Base-by-base conservation (phyloP, 208 protist species). In the Wallacemonas sp. region DNA sequence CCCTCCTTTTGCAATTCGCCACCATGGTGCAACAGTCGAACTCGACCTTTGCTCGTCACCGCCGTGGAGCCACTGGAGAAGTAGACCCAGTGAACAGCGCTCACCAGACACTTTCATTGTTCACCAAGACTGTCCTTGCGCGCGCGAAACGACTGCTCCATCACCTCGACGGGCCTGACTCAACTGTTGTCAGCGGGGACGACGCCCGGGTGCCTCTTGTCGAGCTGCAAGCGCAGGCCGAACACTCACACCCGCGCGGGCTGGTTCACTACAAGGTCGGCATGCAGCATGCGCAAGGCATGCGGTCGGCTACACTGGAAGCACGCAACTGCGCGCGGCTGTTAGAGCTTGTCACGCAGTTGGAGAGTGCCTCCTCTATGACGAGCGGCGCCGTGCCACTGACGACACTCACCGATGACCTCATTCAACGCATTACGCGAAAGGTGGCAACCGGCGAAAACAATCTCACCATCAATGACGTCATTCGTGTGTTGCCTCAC, bases 181-280 rank as follows among this genome's bases (percentile, higher is more conserved):
- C 72, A 0, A 74, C 77, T 1, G 79, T 92, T 13, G 74, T 91
- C 63, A 91, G 76, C 63, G 78, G 78, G 3, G 89, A 95, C 48
- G 82, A 72, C 9, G 81, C 76, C 66, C 68, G 78, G 52, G 79
- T 95, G 44, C 89, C 89, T 0, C 39, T 95, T 4, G 66, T 93
- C 9, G 79, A 85, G 13, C 38, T 90, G 24, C 89, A 95, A 57
- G 22, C 77, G 22, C 73, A 82, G 38, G 54, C 82, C 1, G 89
- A 95, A 42, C 58, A 71, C 27, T 62, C 72, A 19, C 77, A 91
- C 48, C 84, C 81, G 6, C 60, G 68, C 9, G 78, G 83, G 29
- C 68, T 82, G 13, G 69, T 95, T 22, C 89, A 95, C 68, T 70
- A 79, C 46, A 84, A 85, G 34, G 68, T 95, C 10, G 86, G 86